Evolutionary conservation across 2,329 filamentous ascomycete species (phyloP), one percentile per base, ranked within the genome.

Genomic region (Cadophora gregata): DNA sequence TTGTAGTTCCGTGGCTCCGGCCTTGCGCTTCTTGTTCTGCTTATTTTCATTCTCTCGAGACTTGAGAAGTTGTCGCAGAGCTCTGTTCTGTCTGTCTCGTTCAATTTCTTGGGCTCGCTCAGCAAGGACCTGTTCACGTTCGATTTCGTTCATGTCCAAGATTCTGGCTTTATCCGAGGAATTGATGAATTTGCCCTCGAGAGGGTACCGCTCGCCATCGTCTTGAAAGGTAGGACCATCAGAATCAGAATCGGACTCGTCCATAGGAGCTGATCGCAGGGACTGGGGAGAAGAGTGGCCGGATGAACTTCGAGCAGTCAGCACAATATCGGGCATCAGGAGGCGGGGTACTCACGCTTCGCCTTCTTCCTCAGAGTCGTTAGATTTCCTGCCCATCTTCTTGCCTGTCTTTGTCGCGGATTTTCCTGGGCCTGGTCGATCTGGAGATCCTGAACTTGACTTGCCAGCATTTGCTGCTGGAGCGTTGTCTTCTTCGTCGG

Each of bases 121-220:
- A 24, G 93, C 95, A 7, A 99, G 86, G 53, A 97, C 90, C 77
- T 93, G 88, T 79, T 99, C 96, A 69, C 95, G 91, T 76, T 97
- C 90, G 61, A 98, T 90, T 81, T 98, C 94, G 33, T 93, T 90
- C 86, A 97, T 88, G 65, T 84, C 86, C 85, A 96, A 89, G 69
- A 99, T 96, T 61, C 91, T 84, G 8, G 85, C 85, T 78, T 92
- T 94, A 76, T 96, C 92, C 47, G 87, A 84, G 53, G 88, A 84
- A 71, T 88, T 91, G 73, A 87, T 86, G 78, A 93, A 96, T 75
- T 96, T 89, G 73, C 95, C 94, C 71, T 99, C 96, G 69, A 97
- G 86, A 0, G 95, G 93, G 76, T 96, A 96, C 64, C 90, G 82
- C 75, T 90, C 86, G 63, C 86, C 85, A 65, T 89, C 85, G 59